Percentiles rank a stretch among this genome's conserved stretches.
Conservation (phyloP, 768 basidiomycete genomes). For the Leccinum subgranulosum region DNA sequence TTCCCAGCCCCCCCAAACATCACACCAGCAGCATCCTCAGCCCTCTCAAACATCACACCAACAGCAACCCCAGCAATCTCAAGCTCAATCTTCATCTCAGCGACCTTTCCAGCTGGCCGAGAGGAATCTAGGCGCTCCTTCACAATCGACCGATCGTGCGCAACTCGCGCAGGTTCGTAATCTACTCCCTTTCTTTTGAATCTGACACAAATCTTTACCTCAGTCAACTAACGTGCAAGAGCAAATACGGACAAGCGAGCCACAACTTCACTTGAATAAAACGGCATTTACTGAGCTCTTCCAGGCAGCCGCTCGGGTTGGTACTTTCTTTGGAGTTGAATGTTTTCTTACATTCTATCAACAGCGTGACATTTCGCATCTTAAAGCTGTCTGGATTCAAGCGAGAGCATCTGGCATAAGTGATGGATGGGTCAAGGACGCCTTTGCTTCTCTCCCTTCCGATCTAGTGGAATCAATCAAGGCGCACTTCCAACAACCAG, state of each 20-base stretch:
- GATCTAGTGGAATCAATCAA: conserved; percentile 8
- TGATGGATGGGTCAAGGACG: conserved; percentile 19
- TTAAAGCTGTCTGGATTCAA: conserved; percentile 11
- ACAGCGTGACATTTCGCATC: conserved; percentile 14
- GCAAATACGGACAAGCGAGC: not conserved
- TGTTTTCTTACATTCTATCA: not conserved
- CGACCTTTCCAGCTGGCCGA: not conserved
- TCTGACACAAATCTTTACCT: not conserved
- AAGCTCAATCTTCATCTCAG: not conserved
- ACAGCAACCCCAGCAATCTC: conserved; percentile 3
- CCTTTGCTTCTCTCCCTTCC: conserved; percentile 17
- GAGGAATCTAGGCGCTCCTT: not conserved
- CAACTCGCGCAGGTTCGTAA: conserved; percentile 2
- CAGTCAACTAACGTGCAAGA: conserved; percentile 6
- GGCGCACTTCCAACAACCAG: conserved; percentile 4
- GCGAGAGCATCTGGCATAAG: conserved; percentile 18
- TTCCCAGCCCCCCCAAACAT: not conserved
- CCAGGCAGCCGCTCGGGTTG: conserved; percentile 19
- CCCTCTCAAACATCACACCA: not conserved
- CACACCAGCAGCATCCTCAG: not conserved
- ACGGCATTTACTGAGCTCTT: conserved; percentile 22
- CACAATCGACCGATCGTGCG: not conserved
- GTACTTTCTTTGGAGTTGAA: conserved; percentile 6
- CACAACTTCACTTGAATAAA: conserved; percentile 1
- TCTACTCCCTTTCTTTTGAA: not conserved